Conservation (phyloP, 2,329 filamentous ascomycete species). For the Pseudogymnoascus sp. region DNA sequence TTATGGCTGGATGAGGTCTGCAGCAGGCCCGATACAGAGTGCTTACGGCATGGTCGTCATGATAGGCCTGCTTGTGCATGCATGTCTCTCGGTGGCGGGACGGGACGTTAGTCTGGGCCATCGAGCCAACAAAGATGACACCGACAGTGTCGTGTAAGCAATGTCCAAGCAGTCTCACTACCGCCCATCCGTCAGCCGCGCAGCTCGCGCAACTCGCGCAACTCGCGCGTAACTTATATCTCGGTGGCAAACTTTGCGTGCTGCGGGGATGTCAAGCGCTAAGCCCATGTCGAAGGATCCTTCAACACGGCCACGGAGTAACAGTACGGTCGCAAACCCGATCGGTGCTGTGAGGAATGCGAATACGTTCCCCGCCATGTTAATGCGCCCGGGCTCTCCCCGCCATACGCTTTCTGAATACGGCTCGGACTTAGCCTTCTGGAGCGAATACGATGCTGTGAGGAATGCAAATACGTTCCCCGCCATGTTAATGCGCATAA, state of each 20-base stretch:
- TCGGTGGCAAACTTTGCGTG: background rate
- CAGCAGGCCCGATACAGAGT: background rate
- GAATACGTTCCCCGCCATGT: background rate
- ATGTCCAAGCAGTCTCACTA: background rate
- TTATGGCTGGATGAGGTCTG: background rate
- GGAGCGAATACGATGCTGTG: no score
- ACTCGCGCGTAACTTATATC: background rate
- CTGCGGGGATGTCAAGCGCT: background rate
- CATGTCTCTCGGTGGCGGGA: background rate
- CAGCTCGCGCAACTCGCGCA: background rate
- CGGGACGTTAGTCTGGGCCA: background rate
- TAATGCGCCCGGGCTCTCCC: background rate
- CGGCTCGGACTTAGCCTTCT: background rate
- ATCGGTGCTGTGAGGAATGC: background rate
- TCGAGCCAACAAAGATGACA: background rate
- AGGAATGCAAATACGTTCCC: background rate
- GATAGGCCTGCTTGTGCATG: background rate
- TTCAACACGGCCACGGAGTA: slow-evolving; percentile 1
- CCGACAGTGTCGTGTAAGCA: background rate
- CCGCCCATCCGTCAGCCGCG: background rate
- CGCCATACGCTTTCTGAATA: background rate
- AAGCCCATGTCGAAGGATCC: background rate
- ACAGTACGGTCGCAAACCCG: background rate
- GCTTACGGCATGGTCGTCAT: background rate
- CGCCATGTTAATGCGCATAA: background rate